Evolutionary conservation across 2,329 filamentous ascomycete species (phyloP).

Genomic region (Aspergillus proliferans): DNA sequence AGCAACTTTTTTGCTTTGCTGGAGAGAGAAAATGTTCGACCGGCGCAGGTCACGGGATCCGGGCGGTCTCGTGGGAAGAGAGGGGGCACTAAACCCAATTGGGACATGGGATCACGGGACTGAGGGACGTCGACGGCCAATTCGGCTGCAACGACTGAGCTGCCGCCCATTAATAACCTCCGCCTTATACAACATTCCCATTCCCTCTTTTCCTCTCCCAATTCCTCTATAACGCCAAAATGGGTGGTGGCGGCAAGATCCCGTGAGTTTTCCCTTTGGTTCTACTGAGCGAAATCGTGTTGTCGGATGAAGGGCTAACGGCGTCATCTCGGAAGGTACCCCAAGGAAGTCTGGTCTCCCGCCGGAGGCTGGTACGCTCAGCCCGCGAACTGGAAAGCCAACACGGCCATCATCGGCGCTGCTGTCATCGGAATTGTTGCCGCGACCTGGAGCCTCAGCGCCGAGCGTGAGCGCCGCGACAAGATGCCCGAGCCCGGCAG

Average conservation of each 20-base stretch:
- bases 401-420: slow-evolving; percentile 71
- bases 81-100: slow-evolving; percentile 22
- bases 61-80: slow-evolving; percentile 24
- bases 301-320: slow-evolving; percentile 15
- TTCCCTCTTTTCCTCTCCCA: slow-evolving; percentile 15
- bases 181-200: slow-evolving; percentile 2
- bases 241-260: slow-evolving; percentile 75
- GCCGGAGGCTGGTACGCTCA: slow-evolving; percentile 96
- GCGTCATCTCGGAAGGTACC: slow-evolving; percentile 59
- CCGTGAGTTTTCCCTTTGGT: slow-evolving; percentile 48
- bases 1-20: slow-evolving; percentile 16
- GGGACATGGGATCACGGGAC: slow-evolving; percentile 21
- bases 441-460: slow-evolving; percentile 65
- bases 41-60: slow-evolving; percentile 34
- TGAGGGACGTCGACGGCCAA: slow-evolving; percentile 25
- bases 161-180: slow-evolving; percentile 5
- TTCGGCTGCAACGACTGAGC: slow-evolving; percentile 25
- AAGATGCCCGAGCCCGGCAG: slow-evolving; percentile 69
- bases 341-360: slow-evolving; percentile 99
- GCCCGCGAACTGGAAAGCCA: slow-evolving; percentile 88
- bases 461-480: slow-evolving; percentile 65
- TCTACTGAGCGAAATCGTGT: not conserved
- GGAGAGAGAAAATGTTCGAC: slow-evolving; percentile 32
- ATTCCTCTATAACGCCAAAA: slow-evolving; percentile 26
- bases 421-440: slow-evolving; percentile 63